Evolutionary conservation across 148 eudicot genomes (phyloP).

Genomic region (Amaranthus palmeri): DNA sequence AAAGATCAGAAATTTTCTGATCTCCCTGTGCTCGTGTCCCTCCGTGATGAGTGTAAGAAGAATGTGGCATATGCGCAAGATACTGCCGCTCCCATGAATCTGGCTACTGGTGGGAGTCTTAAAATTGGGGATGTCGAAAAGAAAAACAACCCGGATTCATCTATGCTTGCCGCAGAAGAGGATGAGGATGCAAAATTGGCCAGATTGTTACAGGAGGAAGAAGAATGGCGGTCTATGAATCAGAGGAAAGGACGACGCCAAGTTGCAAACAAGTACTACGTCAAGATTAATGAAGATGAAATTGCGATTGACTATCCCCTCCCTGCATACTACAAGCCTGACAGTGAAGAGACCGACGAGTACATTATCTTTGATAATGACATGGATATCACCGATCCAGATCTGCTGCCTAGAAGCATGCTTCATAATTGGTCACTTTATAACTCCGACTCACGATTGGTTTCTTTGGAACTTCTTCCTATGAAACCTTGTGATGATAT

Average conservation of each 20-base stretch:
- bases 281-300: conserved; percentile 96
- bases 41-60: conserved; percentile 62
- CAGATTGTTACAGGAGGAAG: conserved; percentile 78
- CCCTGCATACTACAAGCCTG: conserved; percentile 79
- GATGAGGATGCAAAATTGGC: conserved; percentile 76
- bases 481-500: conserved; percentile 97
- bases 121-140: conserved; percentile 40
- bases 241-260: conserved; percentile 52
- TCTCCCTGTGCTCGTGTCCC: conserved; percentile 62
- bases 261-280: conserved; percentile 52
- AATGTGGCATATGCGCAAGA: conserved; percentile 24
- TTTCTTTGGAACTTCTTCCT: conserved; percentile 90
- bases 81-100: conserved; percentile 8
- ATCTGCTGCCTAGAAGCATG: conserved; percentile 81
- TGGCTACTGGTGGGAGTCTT: conserved; percentile 33
- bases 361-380: conserved; percentile 67
- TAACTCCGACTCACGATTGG: conserved; percentile 76
- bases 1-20: conserved; percentile 51
- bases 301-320: conserved; percentile 92
- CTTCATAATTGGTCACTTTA: conserved; percentile 97
- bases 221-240: conserved; percentile 68
- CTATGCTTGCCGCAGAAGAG: conserved; percentile 40
- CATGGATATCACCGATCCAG: conserved; percentile 47
- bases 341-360: conserved; percentile 78
- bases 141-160: conserved; percentile 21